Evolutionary conservation across 139 green algal genomes (phyloP).

Genomic region (Haematococcus lacustris): DNA sequence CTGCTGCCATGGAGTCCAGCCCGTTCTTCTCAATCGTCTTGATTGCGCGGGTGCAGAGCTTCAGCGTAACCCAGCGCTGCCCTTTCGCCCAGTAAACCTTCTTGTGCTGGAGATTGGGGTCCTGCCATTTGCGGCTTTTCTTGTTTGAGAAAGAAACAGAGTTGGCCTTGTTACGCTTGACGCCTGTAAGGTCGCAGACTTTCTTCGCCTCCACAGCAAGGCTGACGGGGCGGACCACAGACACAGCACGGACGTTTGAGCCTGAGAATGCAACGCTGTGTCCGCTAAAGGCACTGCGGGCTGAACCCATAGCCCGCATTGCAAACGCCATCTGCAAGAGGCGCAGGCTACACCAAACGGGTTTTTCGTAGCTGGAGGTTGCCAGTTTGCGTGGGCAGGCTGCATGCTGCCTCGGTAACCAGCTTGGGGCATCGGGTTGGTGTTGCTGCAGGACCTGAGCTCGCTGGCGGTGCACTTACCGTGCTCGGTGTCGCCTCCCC

Average conservation of each 20-base stretch:
- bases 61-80: constrained; percentile 73
- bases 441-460: too few relatives aligned
- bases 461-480: too few relatives aligned
- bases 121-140: constrained; percentile 91
- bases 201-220: constrained; percentile 29
- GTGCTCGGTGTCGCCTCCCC: too few relatives aligned
- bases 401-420: too few relatives aligned
- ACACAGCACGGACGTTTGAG: not conserved
- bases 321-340: not conserved
- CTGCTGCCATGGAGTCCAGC: constrained; percentile 81
- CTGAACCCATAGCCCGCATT: constrained; percentile 9
- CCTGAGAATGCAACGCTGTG: constrained; percentile 3
- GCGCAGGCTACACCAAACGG: too few relatives aligned
- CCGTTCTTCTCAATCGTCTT: constrained; percentile 85
- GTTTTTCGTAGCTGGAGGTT: too few relatives aligned
- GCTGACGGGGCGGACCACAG: not conserved
- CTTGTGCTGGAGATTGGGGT: constrained; percentile 87
- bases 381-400: too few relatives aligned
- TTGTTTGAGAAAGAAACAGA: constrained; percentile 96
- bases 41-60: constrained; percentile 65
- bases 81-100: constrained; percentile 70
- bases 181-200: constrained; percentile 84
- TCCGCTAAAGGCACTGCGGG: constrained; percentile 2
- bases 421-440: too few relatives aligned
- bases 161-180: constrained; percentile 96